phyloP scores from a whole-genome alignment of 2,329 filamentous ascomycete genomes.

The Cordyceps farinosa region DNA sequence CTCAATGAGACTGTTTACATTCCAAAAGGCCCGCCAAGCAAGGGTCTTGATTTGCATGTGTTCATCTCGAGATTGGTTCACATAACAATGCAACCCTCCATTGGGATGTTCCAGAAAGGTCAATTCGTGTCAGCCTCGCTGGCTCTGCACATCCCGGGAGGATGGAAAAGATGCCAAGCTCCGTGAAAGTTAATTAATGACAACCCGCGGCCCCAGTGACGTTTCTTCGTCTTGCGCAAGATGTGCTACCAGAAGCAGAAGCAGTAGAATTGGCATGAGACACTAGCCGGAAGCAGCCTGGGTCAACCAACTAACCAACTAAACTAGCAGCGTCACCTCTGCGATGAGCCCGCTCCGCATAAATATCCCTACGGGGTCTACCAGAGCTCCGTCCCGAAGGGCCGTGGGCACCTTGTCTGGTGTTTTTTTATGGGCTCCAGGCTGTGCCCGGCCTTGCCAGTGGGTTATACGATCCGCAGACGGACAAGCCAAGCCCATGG shows the following conservation, averaged over 20 bases:
- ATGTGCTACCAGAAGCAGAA: neutral
- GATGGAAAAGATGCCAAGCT: neutral
- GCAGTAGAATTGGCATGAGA: neutral
- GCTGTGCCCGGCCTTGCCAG: neutral
- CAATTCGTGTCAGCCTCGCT: too few species aligned
- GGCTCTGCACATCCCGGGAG: neutral
- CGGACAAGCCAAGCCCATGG: slow-evolving; percentile 1
- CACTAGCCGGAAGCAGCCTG: slow-evolving; percentile 10
- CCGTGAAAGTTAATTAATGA: neutral
- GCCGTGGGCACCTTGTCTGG: neutral
- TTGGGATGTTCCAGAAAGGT: neutral
- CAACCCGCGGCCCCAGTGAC: neutral
- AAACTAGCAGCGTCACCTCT: slow-evolving; percentile 10
- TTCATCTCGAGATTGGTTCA: neutral
- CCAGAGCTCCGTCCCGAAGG: slow-evolving; percentile 11
- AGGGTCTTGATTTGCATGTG: neutral
- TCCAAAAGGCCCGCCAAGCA: neutral
- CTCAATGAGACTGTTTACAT: neutral
- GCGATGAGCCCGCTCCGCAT: neutral
- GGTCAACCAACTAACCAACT: neutral
- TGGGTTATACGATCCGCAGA: neutral
- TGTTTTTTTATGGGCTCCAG: neutral
- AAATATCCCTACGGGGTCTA: neutral
- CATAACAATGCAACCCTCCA: neutral
- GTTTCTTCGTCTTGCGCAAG: neutral